Evolutionary conservation across 805 yeast species (phyloP).

Genomic region (Candida ponderosae): DNA sequence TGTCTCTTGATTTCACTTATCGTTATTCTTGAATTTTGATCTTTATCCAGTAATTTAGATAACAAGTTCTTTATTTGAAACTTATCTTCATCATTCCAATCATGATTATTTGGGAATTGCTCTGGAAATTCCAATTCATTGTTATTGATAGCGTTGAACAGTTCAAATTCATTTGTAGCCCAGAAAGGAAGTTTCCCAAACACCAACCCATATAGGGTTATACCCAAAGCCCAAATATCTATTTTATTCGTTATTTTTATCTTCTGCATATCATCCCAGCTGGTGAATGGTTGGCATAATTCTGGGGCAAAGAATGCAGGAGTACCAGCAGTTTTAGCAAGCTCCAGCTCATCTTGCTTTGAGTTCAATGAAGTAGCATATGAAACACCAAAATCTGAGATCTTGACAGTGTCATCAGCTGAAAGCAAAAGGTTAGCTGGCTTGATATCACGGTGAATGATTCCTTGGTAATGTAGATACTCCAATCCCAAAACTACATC

Average conservation of each 20-base stretch:
- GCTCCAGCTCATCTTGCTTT: conserved; percentile 64
- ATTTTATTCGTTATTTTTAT: conserved; percentile 70
- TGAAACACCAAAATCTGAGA: conserved; percentile 95
- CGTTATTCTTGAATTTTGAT: conserved; percentile 60
- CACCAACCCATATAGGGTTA: conserved; percentile 78
- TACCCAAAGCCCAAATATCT: conserved; percentile 97
- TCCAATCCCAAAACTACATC: conserved; percentile 86
- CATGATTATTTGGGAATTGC: conserved; percentile 35
- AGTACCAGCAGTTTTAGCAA: conserved; percentile 95
- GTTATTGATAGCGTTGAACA: conserved; percentile 74
- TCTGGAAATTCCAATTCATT: conserved; percentile 52
- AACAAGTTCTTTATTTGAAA: conserved; percentile 48
- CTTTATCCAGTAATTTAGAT: conserved; percentile 52
- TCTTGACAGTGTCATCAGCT: conserved; percentile 68
- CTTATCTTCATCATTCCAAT: conserved; percentile 30
- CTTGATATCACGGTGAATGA: conserved; percentile 91
- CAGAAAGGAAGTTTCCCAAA: conserved; percentile 88
- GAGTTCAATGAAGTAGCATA: conserved; percentile 43
- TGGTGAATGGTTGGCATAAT: conserved; percentile 49
- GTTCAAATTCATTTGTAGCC: conserved; percentile 78
- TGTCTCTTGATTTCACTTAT: conserved; percentile 70
- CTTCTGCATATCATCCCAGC: conserved; percentile 16
- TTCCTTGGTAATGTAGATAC: conserved; percentile 83
- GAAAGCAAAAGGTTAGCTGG: conserved; percentile 85
- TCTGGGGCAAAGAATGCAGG: conserved; percentile 98